Conservation (phyloP, 371 early-diverging fungal genomes). For the Mucor mucedo region DNA sequence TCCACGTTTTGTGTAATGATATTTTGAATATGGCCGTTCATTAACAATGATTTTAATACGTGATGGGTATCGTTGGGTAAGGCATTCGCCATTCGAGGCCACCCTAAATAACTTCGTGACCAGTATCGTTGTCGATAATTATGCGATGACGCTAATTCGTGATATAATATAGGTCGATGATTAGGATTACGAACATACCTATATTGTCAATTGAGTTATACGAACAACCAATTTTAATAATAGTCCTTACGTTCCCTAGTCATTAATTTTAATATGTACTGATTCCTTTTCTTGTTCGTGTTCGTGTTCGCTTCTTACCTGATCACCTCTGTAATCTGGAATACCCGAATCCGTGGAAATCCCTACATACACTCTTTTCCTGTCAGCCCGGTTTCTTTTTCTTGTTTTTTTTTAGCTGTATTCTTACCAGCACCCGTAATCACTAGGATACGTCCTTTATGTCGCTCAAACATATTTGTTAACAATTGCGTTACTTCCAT, state of each 20-base stretch:
- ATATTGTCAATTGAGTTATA: slow-evolving; percentile 41
- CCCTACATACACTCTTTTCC: slow-evolving; percentile 49
- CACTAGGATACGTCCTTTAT: slow-evolving; percentile 49
- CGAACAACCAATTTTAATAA: background rate
- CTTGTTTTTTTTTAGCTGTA: background rate
- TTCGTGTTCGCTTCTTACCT: slow-evolving; percentile 33
- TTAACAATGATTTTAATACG: slow-evolving; percentile 60
- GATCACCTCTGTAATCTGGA: slow-evolving; percentile 88
- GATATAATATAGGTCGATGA: slow-evolving; percentile 82
- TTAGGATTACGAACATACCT: slow-evolving; percentile 80
- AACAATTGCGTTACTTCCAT: slow-evolving; percentile 40
- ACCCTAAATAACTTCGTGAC: slow-evolving; percentile 91
- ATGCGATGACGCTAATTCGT: slow-evolving; percentile 70
- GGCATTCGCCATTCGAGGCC: slow-evolving; percentile 68
- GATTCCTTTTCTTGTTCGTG: background rate
- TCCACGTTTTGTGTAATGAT: slow-evolving; percentile 95
- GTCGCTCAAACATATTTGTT: slow-evolving; percentile 45
- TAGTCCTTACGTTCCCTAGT: slow-evolving; percentile 18
- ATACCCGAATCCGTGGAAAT: slow-evolving; percentile 84
- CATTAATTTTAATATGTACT: background rate
- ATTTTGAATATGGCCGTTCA: slow-evolving; percentile 41
- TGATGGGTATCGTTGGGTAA: slow-evolving; percentile 77
- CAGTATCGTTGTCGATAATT: slow-evolving; percentile 84
- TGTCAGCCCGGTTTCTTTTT: background rate
- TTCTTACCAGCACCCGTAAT: slow-evolving; percentile 60